A percentile compares a stretch with the other conserved stretches of the same genome.
Evolutionary conservation across 768 basidiomycete genomes (phyloP).

Genomic region (Tulasnella sp.): DNA sequence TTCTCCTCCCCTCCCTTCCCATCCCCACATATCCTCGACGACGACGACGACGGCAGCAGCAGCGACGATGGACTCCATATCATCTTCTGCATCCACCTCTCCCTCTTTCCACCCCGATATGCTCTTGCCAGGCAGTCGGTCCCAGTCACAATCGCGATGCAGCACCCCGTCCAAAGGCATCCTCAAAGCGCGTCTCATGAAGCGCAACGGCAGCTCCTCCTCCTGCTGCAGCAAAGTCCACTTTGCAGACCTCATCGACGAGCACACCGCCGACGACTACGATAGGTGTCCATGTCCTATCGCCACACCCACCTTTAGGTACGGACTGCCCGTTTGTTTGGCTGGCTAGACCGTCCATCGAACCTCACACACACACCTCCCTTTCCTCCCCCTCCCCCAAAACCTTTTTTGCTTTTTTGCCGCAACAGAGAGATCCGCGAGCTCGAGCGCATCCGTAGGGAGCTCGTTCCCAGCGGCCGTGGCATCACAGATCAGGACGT

Average conservation of each 20-base stretch:
- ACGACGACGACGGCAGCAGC: slow-evolving; percentile 11
- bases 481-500: slow-evolving; percentile 28
- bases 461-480: slow-evolving; percentile 30
- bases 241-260: slow-evolving; percentile 25
- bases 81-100: slow-evolving; percentile 16
- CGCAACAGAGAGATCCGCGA: slow-evolving; percentile 30
- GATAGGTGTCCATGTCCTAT: slow-evolving; percentile 29
- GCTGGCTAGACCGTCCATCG: not conserved
- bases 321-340: slow-evolving; percentile 18
- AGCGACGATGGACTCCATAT: slow-evolving; percentile 9
- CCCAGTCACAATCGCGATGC: slow-evolving; percentile 15
- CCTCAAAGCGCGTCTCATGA: slow-evolving; percentile 1
- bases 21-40: not conserved
- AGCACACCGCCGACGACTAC: slow-evolving; percentile 31
- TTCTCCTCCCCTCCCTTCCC: not conserved
- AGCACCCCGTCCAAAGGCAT: slow-evolving; percentile 14
- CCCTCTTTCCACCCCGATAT: slow-evolving; percentile 27
- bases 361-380: not conserved
- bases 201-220: slow-evolving; percentile 2
- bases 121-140: slow-evolving; percentile 1
- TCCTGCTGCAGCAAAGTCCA: slow-evolving; percentile 22
- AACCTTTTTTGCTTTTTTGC: not conserved
- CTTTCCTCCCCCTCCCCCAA: not conserved
- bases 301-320: slow-evolving; percentile 28
- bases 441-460: slow-evolving; percentile 31